Conservation (phyloP, 495 filamentous ascomycete species). For the Clavariopsis aquatica region DNA sequence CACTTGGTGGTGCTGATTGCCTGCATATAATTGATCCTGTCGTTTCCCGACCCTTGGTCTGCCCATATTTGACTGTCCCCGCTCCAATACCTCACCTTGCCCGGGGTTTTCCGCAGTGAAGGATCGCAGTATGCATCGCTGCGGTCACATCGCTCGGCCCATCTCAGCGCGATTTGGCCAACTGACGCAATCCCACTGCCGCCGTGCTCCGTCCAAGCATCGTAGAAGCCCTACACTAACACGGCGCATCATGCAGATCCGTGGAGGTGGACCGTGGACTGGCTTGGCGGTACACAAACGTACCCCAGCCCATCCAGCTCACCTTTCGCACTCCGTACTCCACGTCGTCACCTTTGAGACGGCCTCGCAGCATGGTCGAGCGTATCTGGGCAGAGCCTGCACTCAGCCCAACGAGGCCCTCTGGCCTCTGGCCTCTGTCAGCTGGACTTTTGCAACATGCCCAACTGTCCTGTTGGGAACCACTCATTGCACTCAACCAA, state of each 20-base stretch:
- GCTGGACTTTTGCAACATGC: no score
- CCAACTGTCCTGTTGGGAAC: no score
- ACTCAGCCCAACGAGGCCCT: no score
- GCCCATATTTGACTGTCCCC: slow-evolving; percentile 2
- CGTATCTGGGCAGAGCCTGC: neutral
- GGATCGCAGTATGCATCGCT: slow-evolving; percentile 31
- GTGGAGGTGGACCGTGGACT: neutral
- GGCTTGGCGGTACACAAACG: slow-evolving; percentile 26
- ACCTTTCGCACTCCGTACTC: slow-evolving; percentile 9
- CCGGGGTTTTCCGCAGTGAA: slow-evolving; percentile 12
- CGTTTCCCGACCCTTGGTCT: slow-evolving; percentile 17
- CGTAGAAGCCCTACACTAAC: slow-evolving; percentile 11
- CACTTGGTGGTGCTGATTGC: slow-evolving; percentile 23
- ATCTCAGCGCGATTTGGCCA: slow-evolving; percentile 8
- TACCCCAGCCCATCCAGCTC: slow-evolving; percentile 7
- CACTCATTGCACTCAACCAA: no score
- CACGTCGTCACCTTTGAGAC: neutral
- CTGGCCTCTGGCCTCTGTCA: no score
- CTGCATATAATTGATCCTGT: slow-evolving; percentile 27
- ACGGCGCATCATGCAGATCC: slow-evolving; percentile 10
- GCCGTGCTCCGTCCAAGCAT: neutral
- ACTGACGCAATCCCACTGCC: slow-evolving; percentile 16
- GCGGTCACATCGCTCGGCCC: slow-evolving; percentile 21
- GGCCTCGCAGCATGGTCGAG: neutral
- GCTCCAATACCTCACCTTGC: slow-evolving; percentile 10